phyloP scores from a whole-genome alignment of 345 rosid genomes.

The Eucalyptus sp. region DNA sequence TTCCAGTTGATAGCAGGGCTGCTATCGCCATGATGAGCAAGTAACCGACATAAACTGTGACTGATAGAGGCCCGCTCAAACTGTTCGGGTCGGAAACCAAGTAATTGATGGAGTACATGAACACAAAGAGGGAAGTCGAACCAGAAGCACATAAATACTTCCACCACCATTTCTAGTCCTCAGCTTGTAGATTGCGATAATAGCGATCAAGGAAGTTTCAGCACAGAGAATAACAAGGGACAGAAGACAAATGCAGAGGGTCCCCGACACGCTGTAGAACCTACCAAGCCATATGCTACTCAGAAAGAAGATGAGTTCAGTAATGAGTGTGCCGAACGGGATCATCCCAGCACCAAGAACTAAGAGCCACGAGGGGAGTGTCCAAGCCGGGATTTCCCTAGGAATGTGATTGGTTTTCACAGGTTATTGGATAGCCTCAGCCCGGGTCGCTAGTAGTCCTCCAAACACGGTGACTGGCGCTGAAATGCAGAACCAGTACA shows the following conservation, averaged over 20 bases:
- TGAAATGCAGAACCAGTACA: background rate
- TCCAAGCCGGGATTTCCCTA: background rate
- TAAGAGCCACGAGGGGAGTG: background rate
- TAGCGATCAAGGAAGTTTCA: background rate
- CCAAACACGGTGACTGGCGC: background rate
- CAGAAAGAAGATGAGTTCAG: background rate
- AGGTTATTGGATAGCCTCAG: background rate
- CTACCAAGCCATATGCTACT: background rate
- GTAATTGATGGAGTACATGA: background rate
- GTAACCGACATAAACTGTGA: too few species aligned
- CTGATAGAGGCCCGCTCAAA: too few species aligned
- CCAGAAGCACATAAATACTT: background rate
- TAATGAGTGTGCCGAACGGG: background rate
- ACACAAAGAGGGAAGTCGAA: background rate
- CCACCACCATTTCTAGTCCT: slow-evolving; percentile 9
- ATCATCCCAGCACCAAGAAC: background rate
- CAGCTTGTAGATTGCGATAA: background rate
- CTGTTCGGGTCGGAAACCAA: too few species aligned
- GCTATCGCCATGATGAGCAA: too few species aligned
- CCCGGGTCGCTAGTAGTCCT: background rate
- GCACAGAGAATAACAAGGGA: background rate
- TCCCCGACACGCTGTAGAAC: background rate
- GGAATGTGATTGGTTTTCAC: background rate
- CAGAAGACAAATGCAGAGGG: background rate
- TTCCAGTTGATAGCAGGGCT: too few species aligned